Evolutionary conservation across 2,329 filamentous ascomycete species (phyloP), one percentile per base, ranked within the genome.

Genomic region (Stylonectria norvegica): DNA sequence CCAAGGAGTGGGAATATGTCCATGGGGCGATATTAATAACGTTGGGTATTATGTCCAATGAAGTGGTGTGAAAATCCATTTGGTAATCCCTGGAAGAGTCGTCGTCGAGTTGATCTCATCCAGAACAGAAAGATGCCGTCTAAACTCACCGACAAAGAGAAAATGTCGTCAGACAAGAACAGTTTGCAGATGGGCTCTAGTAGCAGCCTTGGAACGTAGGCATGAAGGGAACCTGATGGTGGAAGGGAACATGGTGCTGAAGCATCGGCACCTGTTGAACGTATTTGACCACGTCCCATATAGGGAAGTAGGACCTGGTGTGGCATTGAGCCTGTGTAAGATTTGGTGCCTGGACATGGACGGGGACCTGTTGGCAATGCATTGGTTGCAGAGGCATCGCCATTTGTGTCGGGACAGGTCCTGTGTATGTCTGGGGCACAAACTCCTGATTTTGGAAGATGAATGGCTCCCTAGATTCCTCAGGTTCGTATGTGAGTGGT

Each of bases 231-330:
- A 76, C 68, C 59, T 75, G 75, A 32, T 73, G 70, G 44, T 76
- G 73, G 42, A 78, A 76, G 17, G 71, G 67, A 34, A 70, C 62
- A 42, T 72, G 67, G 41, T 74, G 68, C 47, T 75, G 73, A 27
- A 73, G 63, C 34, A 67, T 66, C 17, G 71, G 69, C 36, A 65
- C 61, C 43, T 72, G 70, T 56, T 72, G 72, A 45, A 71, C 70
- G 58, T 76, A 75, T 61, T 72, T 71, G 40, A 76, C 66, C 56
- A 76, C 62, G 44, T 75, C 73, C 72, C 72, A 75, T 40, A 73
- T 66, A 7, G 70, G 69, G 41, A 74, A 66, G 50, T 66, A 67
- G 34, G 73, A 72, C 53, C 75, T 76, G 38, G 70, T 64, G 42
- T 62, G 60, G 52, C 68, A 71, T 36, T 58, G 54, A 38, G 57